Evolutionary conservation across 495 filamentous ascomycete species (phyloP), one percentile per base, ranked within the genome.

Genomic region (Astrocystis sublimbata): DNA sequence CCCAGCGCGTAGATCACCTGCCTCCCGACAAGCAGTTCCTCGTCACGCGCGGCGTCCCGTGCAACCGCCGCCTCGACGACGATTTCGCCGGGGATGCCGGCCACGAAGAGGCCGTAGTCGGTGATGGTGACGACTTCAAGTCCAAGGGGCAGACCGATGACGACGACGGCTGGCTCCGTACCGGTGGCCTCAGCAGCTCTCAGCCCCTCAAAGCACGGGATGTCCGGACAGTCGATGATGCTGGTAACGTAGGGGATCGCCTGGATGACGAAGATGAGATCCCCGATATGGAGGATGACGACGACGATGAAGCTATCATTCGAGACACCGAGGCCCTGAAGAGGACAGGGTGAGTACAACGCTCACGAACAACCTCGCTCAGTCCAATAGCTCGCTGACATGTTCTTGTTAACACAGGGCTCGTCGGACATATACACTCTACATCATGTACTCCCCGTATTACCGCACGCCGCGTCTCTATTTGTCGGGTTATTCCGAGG

Each of bases 281-380:
- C 61, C 92, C 92, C 0, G 94, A 98, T 73, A 97, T 97, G 90
- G 94, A 98, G 67, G 94, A 98, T 56, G 93, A 98, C 67, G 93
- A 98, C 65, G 94, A 98, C 61, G 92, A 96, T 65, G 93, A 97
- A 78, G 94, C 94, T 24, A 98, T 99, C 70, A 97, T 99, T 64
- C 79, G 89, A 3, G 94, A 96, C 69, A 79, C 82, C 3, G 85
- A 85, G 55, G 76, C 69, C 23, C 79, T 80, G 4, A 83, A 81
- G 28, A 85, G 82, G 21, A 86, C 85, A 65, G 86, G 89, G 92
- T 94, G 76, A 76, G 90, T 81, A 45, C 28, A 54, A 60, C 43
- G 24, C 9, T 7, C 7, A n/a, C n/a, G n/a, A n/a, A n/a, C n/a
- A n/a, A n/a, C 43, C 26, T 10, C 9, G 38, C 23, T 38, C 8